Base-by-base conservation (phyloP, 352 stramenopile genomes). In the Phytophthora sp. region DNA sequence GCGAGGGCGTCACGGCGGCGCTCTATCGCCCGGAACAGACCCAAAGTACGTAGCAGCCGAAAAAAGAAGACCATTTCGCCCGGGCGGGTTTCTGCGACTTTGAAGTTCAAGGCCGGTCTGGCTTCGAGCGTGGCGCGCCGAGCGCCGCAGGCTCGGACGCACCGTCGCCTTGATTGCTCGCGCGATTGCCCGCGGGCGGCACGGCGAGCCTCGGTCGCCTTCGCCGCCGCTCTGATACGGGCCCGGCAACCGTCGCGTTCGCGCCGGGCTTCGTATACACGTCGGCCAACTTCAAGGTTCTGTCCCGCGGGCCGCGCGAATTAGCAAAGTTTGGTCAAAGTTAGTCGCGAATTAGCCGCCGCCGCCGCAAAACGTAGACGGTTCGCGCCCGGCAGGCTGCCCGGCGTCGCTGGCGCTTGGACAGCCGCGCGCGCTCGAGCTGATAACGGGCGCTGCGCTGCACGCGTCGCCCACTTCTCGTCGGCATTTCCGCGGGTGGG, bases 251-350 rank as follows among this genome's bases (percentile, higher is more conserved):
- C 23, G 41, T 21, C 20, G 11, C 39, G 39, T 27, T 17, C 7
- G 24, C 31, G 12, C n/a, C n/a, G n/a, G n/a, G n/a, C 11, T 13
- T 37, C 31, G 31, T 39, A n/a, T 12, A 3, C 32, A 39, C 32
- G 35, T 15, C 32, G 32, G n/a, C 11, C 18, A 20, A 51, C 21
- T 18, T 26, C 32, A 45, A 45, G 24, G 51, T 42, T 30, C 24
- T 20, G 18, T 12, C 31, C 35, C 35, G 17, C n/a, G 31, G 20
- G 39, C 50, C 31, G 31, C 35, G 48, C 46, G 57, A 60, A 60
- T 66, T 60, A 60, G 48, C 57, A 66, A 60, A 54, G 43, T 54
- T 21, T 54, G 48, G 38, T 45, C 48, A 66, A 66, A 66, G 21
- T 60, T 60, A 66, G 48, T 13, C 13, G n/a, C 49, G 9, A 17